These are phyloP conservation scores for Ilyonectria destructans DNA, from an alignment of 2,329 filamentous ascomycete species.

Conservation along the genomic window DNA sequence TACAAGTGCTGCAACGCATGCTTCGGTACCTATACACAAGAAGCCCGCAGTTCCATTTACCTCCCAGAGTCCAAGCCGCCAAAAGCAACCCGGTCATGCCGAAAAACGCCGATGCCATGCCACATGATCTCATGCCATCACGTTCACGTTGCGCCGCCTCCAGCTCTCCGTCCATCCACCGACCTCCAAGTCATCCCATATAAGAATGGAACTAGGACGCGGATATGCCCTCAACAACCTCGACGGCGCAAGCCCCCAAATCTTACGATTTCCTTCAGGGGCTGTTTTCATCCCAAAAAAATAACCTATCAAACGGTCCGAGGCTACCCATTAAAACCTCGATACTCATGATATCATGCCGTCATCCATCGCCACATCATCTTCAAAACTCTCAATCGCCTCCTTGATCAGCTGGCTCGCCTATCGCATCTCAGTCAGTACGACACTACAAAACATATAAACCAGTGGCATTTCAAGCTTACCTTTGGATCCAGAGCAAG, in stretches of 20 bases:
- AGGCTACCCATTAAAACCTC: conserved; percentile 41
- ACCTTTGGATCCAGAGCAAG: conserved; percentile 98
- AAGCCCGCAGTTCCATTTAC: conserved; percentile 41
- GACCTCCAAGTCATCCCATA: conserved; percentile 17
- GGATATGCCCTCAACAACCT: neutral
- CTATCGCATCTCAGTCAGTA: conserved; percentile 62
- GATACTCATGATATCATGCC: conserved; percentile 61
- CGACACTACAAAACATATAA: neutral
- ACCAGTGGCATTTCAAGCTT: conserved; percentile 49
- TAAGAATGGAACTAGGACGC: conserved; percentile 18
- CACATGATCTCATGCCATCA: conserved; percentile 50
- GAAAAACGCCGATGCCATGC: conserved; percentile 57
- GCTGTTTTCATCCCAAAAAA: conserved; percentile 37
- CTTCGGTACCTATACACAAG: conserved; percentile 47
- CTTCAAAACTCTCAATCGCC: conserved; percentile 92
- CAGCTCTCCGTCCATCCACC: conserved; percentile 32
- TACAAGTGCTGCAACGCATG: conserved; percentile 45
- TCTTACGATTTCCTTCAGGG: neutral
- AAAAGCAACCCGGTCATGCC: conserved; percentile 40
- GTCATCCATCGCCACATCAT: conserved; percentile 81
- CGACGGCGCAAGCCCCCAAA: conserved; percentile 12
- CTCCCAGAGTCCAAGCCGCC: conserved; percentile 33
- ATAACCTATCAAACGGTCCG: conserved; percentile 40
- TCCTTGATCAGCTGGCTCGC: conserved; percentile 96
- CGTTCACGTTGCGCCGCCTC: conserved; percentile 39